A percentile compares a stretch with the other conserved stretches of the same genome.
Conservation (phyloP, 768 basidiomycete genomes). For the Tylopilus rubrobrunneus region DNA sequence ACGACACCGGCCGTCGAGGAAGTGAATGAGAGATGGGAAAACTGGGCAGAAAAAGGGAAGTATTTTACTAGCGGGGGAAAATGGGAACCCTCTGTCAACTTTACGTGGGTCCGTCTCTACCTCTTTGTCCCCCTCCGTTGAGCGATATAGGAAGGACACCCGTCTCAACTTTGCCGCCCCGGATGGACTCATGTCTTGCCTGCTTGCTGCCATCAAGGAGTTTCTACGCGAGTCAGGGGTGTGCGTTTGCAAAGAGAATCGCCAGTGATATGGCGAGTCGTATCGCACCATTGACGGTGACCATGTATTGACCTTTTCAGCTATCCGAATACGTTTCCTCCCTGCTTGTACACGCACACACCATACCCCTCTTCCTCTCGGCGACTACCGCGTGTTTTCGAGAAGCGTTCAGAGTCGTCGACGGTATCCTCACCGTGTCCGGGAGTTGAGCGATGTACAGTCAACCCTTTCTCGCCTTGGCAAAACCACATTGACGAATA, state of each 20-base stretch:
- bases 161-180: slow-evolving; percentile 86
- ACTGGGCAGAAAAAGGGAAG: slow-evolving; percentile 91
- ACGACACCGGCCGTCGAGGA: neutral
- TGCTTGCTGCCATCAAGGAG: slow-evolving; percentile 60
- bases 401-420: too few species aligned
- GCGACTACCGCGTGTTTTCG: too few species aligned
- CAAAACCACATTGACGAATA: too few species aligned
- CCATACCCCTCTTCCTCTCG: too few species aligned
- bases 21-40: slow-evolving; percentile 88
- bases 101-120: slow-evolving; percentile 48
- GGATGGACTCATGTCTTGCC: slow-evolving; percentile 80
- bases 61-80: slow-evolving; percentile 80
- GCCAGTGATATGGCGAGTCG: slow-evolving; percentile 75
- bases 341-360: too few species aligned
- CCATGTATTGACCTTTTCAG: too few species aligned
- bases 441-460: too few species aligned
- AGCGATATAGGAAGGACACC: slow-evolving; percentile 41
- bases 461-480: too few species aligned
- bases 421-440: too few species aligned
- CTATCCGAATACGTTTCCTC: too few species aligned
- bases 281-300: too few species aligned
- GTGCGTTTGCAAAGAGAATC: slow-evolving; percentile 75
- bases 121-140: neutral
- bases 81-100: slow-evolving; percentile 82
- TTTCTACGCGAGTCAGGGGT: slow-evolving; percentile 82